These are phyloP conservation scores for Yamadazyma taylorii DNA, from an alignment of 1,139 yeast genomes.

Conservation along the genomic window DNA sequence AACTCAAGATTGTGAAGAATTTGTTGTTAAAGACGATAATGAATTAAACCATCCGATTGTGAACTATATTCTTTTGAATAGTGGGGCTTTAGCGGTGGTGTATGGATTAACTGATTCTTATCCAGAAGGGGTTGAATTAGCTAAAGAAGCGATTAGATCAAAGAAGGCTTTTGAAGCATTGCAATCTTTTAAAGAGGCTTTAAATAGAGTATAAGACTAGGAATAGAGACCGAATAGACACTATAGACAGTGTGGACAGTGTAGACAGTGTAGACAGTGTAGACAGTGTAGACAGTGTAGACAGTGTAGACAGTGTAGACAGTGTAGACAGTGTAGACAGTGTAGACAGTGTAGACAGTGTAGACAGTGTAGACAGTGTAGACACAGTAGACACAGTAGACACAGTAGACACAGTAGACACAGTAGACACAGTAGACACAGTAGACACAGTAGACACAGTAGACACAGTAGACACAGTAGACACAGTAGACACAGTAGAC, in stretches of 20 bases:
- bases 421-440: too few relatives aligned
- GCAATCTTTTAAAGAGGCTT: constrained; percentile 44
- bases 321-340: too few relatives aligned
- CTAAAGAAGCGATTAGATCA: constrained; percentile 61
- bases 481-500: too few relatives aligned
- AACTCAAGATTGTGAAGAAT: constrained; percentile 48
- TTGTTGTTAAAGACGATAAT: constrained; percentile 26
- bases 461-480: too few relatives aligned
- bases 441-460: too few relatives aligned
- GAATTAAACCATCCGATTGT: constrained; percentile 59
- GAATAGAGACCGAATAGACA: not conserved
- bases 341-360: too few relatives aligned
- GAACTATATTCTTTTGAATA: constrained; percentile 84
- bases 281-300: too few relatives aligned
- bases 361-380: too few relatives aligned
- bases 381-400: too few relatives aligned
- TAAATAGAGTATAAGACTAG: not conserved
- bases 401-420: too few relatives aligned
- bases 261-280: not conserved
- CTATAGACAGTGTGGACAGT: not conserved
- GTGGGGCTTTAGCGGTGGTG: constrained; percentile 83
- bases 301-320: too few relatives aligned
- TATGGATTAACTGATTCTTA: constrained; percentile 67
- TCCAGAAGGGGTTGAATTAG: constrained; percentile 75
- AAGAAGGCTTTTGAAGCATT: constrained; percentile 69